Base-by-base conservation (phyloP, 495 filamentous ascomycete genomes). In the Neurospora sp. region DNA sequence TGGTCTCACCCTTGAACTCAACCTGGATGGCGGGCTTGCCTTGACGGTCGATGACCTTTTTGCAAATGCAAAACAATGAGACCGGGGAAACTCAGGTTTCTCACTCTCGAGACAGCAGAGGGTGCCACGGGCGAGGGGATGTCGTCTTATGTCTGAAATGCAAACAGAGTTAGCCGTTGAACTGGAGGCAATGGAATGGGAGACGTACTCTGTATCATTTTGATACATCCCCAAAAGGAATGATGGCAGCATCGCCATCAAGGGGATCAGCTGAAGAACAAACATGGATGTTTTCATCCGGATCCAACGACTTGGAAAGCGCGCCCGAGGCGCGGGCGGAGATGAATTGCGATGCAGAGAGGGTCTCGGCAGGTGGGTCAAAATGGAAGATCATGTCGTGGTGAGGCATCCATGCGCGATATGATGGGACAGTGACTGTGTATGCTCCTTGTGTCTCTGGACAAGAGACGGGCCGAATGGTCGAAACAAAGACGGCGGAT, bases 1-100 rank as follows among this genome's bases (percentile, higher is more conserved):
- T 98, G 76, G 86, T 90, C 86, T 97, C 91, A 77, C 90, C 91
- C 86, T 96, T 91, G 87, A 95, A 95, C 81, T 97, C 93, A 72
- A 98, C 92, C 84, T 97, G 86, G 77, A 98, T 88, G 79, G 90
- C 88, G 72, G 95, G 95, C 88, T 93, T 96, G 80, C 91, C 92
- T 75, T 83, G 87, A 84, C 94, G 93, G 84, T 97, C 93, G 76
- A 96, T 86, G 79, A 98, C 89, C 16, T 7, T 44, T 44, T 44
- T 44, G 41, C 16, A 44, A 44, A 44, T 44, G 16, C 41, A n/a
- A n/a, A 46, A 46, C 42, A 46, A 46, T 44, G 42, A 44, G 7
- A 5, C 16, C 9, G 41, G 5, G 6, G 18, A 9, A 44, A 7
- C 7, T 44, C 42, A 4, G 42, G 42, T 9, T 46, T n/a, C 42